Evolutionary conservation across 768 basidiomycete species (phyloP), one percentile per base, ranked within the genome.

Genomic region (Amanita subjunquillea): DNA sequence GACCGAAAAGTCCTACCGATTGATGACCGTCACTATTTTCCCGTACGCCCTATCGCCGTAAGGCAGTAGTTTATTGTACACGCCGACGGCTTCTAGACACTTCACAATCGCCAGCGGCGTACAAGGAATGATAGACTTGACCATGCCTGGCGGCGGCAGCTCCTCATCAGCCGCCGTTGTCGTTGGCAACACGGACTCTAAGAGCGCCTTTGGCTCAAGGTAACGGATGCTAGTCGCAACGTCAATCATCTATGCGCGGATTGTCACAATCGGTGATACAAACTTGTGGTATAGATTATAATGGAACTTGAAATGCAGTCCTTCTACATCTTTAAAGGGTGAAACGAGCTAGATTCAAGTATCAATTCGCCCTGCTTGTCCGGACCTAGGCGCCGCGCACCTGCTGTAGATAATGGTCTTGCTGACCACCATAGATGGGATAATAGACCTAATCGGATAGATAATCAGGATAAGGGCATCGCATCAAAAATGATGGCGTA

Each of bases 321-420:
- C 95, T 69, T 99, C 96, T 55, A 99, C 96, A 59, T 99, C 96
- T 69, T 99, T 99, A 57, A 87, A 77, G 2, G 96, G 93, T 0
- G 91, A 93, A 6, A 99, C 93, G 52, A 97, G 82, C 87, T 90
- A 52, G 45, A 23, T 32, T 47, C 34, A 1, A 52, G 40, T 56
- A 25, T 55, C 9, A 42, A 20, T 8, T 2, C 13, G 36, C 2
- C 17, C 25, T n/a, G 17, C 15, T 32, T 39, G 15, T 12, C 25
- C 37, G 32, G 20, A 29, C 5, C 41, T 40, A 40, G 47, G 37
- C 48, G 25, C 13, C 12, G 50, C 69, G 55, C 58, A 84, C 87
- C 73, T 97, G 95, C 67, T 99, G 96, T 51, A 99, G 73, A 66
- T 99, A 99, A 63, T 95, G 91, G 64, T 97, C 96, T 85, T 91